Evolutionary conservation across 2,329 filamentous ascomycete genomes (phyloP), one percentile per base, ranked within the genome.

Genomic region (Elsinoe australis): DNA sequence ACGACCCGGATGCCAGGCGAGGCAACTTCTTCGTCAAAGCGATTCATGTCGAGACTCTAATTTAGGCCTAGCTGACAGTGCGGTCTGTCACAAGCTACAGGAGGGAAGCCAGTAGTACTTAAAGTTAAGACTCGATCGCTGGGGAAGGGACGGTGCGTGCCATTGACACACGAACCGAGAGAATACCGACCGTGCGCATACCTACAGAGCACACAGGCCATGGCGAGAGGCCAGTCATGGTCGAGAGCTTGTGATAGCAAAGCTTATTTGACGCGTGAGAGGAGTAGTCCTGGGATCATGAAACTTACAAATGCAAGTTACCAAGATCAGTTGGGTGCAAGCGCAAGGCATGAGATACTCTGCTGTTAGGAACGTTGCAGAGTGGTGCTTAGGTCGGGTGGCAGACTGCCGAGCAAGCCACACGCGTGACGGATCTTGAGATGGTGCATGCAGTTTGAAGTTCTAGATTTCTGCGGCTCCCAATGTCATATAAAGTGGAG

Each of bases 321-420:
- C 36, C 18, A 41, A 9, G 36, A 26, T 15, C 22, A 26, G 36
- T 8, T 22, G 17, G n/a, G 36, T 2, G 17, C 8, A 26, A 26
- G 36, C 39, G 39, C 21, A 26, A 26, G 39, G 7, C 17, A 22
- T 44, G 24, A 31, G 26, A 24, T 32, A 21, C n/a, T 18, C 21
- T 44, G 17, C 6, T 44, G 39, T 24, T 29, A 31, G 12, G 31
- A 26, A 21, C 39, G 39, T 44, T 44, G 26, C 10, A 26, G 24
- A 28, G 3, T 24, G 39, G 26, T 44, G 39, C 24, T 29, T 44
- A 44, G 26, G 26, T 44, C 39, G 26, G 15, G n/a, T 17, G 26
- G 19, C 32, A 44, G 39, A 31, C 39, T 22, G 39, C 39, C 39
- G 39, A 44, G 39, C 24, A 44, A 44, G 39, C 39, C 39, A 44